phyloP scores from a whole-genome alignment of 495 filamentous ascomycete species.

The Aspergillus mulundensis region DNA sequence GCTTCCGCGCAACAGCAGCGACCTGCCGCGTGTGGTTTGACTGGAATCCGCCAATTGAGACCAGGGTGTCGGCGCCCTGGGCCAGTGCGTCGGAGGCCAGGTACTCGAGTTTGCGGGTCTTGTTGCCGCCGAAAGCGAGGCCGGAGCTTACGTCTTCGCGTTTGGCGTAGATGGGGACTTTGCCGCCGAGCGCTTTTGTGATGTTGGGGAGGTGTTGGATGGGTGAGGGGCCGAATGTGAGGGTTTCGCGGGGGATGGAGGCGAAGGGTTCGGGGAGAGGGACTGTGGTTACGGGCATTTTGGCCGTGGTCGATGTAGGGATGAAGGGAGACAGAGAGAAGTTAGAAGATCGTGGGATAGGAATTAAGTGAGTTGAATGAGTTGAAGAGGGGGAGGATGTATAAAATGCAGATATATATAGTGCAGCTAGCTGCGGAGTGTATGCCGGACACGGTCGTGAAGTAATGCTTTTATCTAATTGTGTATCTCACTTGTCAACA shows the following conservation, averaged over 20 bases:
- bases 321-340: background rate
- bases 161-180: conserved; percentile 56
- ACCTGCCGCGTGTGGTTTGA: conserved; percentile 61
- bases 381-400: no score
- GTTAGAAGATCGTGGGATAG: background rate
- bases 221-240: conserved; percentile 9
- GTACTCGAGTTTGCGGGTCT: conserved; percentile 62
- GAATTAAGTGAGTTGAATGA: background rate
- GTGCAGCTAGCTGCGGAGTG: background rate
- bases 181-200: conserved; percentile 42
- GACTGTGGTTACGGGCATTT: background rate
- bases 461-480: background rate
- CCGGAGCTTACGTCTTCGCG: conserved; percentile 61
- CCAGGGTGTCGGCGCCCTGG: conserved; percentile 50
- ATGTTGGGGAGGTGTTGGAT: conserved; percentile 23
- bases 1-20: conserved; percentile 50
- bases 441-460: background rate
- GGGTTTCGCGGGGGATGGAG: conserved; percentile 5
- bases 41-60: conserved; percentile 62
- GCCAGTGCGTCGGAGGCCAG: conserved; percentile 23
- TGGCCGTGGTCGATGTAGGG: background rate
- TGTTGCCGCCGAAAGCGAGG: conserved; percentile 63
- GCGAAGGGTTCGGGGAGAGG: conserved; percentile 7
- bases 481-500: no score
- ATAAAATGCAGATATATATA: background rate